phyloP scores from a whole-genome alignment of 1,284 basidiomycete species.

The Lentinula novae-zelandiae region DNA sequence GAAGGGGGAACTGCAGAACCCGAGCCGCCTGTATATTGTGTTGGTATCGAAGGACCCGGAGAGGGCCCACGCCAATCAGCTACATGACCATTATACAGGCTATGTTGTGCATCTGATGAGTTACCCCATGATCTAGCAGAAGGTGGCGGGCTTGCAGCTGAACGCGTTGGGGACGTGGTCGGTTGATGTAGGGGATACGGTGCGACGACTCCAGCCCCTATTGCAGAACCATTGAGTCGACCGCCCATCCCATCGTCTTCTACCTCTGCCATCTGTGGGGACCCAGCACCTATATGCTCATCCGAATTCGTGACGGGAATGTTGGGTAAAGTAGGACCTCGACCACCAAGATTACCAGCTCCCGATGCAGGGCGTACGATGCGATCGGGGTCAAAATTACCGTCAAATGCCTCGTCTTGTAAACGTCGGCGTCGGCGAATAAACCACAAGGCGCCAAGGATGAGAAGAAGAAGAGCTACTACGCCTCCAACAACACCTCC shows the following conservation, averaged over 20 bases:
- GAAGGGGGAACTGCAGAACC: not conserved
- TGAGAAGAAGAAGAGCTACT: constrained; percentile 16
- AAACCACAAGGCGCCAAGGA: constrained; percentile 18
- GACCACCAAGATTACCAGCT: constrained; percentile 4
- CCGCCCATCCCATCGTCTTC: constrained; percentile 26
- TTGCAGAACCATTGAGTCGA: constrained; percentile 14
- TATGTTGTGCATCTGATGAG: constrained; percentile 3
- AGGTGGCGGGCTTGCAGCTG: not conserved
- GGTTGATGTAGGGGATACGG: constrained; percentile 23
- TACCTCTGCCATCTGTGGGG: constrained; percentile 10
- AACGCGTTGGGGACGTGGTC: not conserved
- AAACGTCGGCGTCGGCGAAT: constrained; percentile 16
- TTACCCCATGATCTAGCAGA: not conserved
- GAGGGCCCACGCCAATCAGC: constrained; percentile 3
- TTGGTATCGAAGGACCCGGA: constrained; percentile 1
- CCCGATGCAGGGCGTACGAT: constrained; percentile 7
- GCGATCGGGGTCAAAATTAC: constrained; percentile 21
- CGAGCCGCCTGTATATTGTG: constrained; percentile 4
- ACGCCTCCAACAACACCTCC: constrained; percentile 29
- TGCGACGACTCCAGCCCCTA: constrained; percentile 33
- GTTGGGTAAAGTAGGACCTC: constrained; percentile 18
- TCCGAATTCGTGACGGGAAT: constrained; percentile 14
- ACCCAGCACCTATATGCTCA: not conserved
- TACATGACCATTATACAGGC: not conserved
- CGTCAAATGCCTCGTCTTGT: constrained; percentile 17